Conservation (phyloP, 441 rosid species). For the Syzygium syzygioides region DNA sequence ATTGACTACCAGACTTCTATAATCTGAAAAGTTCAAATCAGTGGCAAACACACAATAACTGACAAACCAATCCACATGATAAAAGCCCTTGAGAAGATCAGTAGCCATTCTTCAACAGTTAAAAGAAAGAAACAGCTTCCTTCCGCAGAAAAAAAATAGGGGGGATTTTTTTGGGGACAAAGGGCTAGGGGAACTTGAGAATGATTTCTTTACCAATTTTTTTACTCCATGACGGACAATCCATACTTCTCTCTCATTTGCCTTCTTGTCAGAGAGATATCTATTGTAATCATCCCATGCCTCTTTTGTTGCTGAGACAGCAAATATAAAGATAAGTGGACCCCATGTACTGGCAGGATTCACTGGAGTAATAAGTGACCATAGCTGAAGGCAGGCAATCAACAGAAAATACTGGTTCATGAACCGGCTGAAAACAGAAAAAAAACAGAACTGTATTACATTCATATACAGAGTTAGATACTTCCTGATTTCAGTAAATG, state of each 20-base stretch:
- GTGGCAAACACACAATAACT: not conserved
- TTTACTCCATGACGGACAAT: slow-evolving; percentile 69
- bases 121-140: not conserved
- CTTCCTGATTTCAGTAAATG: not conserved
- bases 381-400: slow-evolving; percentile 99
- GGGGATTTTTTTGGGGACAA: not conserved
- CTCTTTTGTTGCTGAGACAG: slow-evolving; percentile 96
- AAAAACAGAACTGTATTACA: not conserved
- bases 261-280: slow-evolving; percentile 92
- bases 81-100: not conserved
- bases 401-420: slow-evolving; percentile 98
- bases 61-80: not conserved
- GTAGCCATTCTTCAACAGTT: not conserved
- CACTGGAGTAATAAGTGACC: slow-evolving; percentile 99
- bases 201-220: slow-evolving; percentile 56
- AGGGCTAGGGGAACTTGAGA: not conserved
- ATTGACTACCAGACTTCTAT: not conserved
- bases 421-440: slow-evolving; percentile 71
- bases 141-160: not conserved
- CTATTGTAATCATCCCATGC: slow-evolving; percentile 99
- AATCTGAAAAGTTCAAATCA: not conserved
- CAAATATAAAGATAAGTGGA: slow-evolving; percentile 89
- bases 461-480: not conserved
- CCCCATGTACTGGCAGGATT: slow-evolving; percentile 99
- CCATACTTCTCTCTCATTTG: slow-evolving; percentile 97